A percentile compares a stretch with the other conserved stretches of the same genome.
Conservation (phyloP, 768 basidiomycete species). For the Pleurotus cornucopiae region DNA sequence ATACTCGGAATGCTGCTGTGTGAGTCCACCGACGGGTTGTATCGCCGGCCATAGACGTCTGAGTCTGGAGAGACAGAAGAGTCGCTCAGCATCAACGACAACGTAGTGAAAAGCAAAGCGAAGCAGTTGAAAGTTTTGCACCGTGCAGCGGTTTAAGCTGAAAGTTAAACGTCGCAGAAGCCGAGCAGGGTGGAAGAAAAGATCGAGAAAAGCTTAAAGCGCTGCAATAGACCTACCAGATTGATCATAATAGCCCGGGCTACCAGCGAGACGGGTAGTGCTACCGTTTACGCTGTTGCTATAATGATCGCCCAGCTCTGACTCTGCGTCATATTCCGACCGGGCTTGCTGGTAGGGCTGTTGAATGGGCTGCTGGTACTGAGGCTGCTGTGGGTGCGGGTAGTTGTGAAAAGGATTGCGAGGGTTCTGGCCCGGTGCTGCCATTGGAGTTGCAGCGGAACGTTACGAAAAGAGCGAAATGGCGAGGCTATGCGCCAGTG, state of each 20-base stretch:
- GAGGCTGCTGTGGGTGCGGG: slow-evolving; percentile 5
- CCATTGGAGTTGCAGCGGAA: slow-evolving; percentile 24
- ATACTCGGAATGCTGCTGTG: slow-evolving; percentile 55
- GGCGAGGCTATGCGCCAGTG: slow-evolving; percentile 18
- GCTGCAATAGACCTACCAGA: slow-evolving; percentile 13
- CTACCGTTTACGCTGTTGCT: slow-evolving; percentile 18
- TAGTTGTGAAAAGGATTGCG: slow-evolving; percentile 13
- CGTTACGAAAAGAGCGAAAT: slow-evolving; percentile 7
- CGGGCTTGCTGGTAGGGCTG: slow-evolving; percentile 19
- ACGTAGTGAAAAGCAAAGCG: slow-evolving; percentile 7
- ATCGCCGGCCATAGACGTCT: slow-evolving; percentile 36
- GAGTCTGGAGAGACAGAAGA: slow-evolving; percentile 25
- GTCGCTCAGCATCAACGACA: background rate
- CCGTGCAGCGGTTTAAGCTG: slow-evolving; percentile 33
- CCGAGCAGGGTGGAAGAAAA: background rate
- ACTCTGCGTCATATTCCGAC: slow-evolving; percentile 37
- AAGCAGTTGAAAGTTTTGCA: slow-evolving; percentile 15
- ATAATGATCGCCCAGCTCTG: slow-evolving; percentile 31
- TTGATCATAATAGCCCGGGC: slow-evolving; percentile 22
- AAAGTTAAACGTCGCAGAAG: slow-evolving; percentile 10
- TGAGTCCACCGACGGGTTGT: slow-evolving; percentile 56
- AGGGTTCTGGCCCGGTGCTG: slow-evolving; percentile 14
- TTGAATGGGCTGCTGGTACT: slow-evolving; percentile 5
- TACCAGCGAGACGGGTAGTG: slow-evolving; percentile 30
- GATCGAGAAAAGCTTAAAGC: slow-evolving; percentile 8